Percentiles rank a stretch among this genome's conserved stretches.
These are phyloP conservation scores for Colletotrichum sp. DNA, from an alignment of 2,329 filamentous ascomycete genomes.

Conservation along the genomic window DNA sequence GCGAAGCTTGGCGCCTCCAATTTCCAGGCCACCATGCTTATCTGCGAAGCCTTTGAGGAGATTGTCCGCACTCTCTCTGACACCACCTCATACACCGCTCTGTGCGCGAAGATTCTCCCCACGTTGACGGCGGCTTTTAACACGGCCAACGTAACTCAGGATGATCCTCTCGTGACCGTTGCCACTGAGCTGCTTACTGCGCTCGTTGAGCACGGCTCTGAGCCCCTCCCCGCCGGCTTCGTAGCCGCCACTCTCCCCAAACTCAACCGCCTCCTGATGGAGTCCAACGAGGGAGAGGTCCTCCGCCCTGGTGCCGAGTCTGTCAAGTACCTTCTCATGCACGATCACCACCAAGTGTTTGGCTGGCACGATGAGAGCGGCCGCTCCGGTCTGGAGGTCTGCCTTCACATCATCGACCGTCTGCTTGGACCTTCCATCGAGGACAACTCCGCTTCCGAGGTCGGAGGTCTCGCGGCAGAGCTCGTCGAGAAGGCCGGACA, in stretches of 20 bases:
- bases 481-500: constrained; percentile 94
- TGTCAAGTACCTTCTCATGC: constrained; percentile 86
- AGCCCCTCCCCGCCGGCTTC: constrained; percentile 86
- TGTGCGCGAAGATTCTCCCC: constrained; percentile 87
- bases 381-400: constrained; percentile 85
- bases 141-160: constrained; percentile 82
- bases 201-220: constrained; percentile 80
- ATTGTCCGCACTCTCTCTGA: constrained; percentile 74
- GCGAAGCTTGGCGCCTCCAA: constrained; percentile 88
- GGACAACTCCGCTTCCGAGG: constrained; percentile 93
- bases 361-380: constrained; percentile 82
- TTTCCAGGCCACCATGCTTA: constrained; percentile 87
- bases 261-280: constrained; percentile 80
- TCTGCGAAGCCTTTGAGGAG: constrained; percentile 91
- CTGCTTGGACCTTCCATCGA: constrained; percentile 84
- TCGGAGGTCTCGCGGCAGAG: constrained; percentile 91
- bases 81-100: constrained; percentile 71
- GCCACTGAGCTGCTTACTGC: constrained; percentile 84
- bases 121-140: constrained; percentile 89
- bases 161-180: constrained; percentile 78
- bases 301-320: constrained; percentile 85
- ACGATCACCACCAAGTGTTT: constrained; percentile 90
- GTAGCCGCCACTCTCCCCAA: constrained; percentile 87
- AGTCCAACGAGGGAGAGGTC: constrained; percentile 84
- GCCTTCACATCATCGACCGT: constrained; percentile 89